Percentiles rank a stretch among this genome's conserved stretches.
Conservation (phyloP, 768 basidiomycete species). For the Suillus ampliporus region DNA sequence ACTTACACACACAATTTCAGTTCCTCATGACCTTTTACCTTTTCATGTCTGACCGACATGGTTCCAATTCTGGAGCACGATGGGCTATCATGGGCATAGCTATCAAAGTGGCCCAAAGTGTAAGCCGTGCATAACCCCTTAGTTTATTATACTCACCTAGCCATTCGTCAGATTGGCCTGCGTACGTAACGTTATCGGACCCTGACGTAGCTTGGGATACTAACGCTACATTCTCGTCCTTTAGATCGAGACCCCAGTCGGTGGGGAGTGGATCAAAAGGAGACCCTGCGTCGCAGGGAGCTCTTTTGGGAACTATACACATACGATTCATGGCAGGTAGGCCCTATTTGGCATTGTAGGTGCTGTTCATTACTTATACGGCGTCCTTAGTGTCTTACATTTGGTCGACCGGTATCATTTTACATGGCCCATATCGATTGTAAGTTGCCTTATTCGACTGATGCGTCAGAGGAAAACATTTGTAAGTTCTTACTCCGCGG, state of each 20-base stretch:
- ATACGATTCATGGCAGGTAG: slow-evolving; percentile 42
- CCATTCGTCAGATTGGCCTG: slow-evolving; percentile 60
- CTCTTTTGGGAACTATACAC: slow-evolving; percentile 67
- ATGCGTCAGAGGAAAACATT: slow-evolving; percentile 57
- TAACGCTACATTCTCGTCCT: slow-evolving; percentile 16
- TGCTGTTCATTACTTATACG: slow-evolving; percentile 28
- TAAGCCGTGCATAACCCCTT: slow-evolving; percentile 43
- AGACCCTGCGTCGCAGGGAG: slow-evolving; percentile 67
- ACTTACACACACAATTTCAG: slow-evolving; percentile 47
- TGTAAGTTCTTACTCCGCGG: slow-evolving; percentile 48
- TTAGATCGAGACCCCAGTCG: slow-evolving; percentile 73
- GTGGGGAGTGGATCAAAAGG: slow-evolving; percentile 61
- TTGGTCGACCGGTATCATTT: slow-evolving; percentile 73
- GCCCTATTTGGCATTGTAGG: slow-evolving; percentile 7
- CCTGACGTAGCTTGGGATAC: slow-evolving; percentile 3
- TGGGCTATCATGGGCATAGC: slow-evolving; percentile 75
- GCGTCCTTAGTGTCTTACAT: slow-evolving; percentile 64
- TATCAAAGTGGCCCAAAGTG: slow-evolving; percentile 73
- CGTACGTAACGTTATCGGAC: slow-evolving; percentile 48
- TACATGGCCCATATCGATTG: slow-evolving; percentile 70
- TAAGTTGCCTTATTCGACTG: slow-evolving; percentile 59
- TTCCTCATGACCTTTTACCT: slow-evolving; percentile 75
- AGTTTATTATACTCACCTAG: slow-evolving; percentile 3
- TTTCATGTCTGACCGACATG: slow-evolving; percentile 71
- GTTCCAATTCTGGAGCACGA: slow-evolving; percentile 64